Base-by-base conservation (phyloP, 1,284 basidiomycete genomes). In the Pyrrhoderma lamaoense region DNA sequence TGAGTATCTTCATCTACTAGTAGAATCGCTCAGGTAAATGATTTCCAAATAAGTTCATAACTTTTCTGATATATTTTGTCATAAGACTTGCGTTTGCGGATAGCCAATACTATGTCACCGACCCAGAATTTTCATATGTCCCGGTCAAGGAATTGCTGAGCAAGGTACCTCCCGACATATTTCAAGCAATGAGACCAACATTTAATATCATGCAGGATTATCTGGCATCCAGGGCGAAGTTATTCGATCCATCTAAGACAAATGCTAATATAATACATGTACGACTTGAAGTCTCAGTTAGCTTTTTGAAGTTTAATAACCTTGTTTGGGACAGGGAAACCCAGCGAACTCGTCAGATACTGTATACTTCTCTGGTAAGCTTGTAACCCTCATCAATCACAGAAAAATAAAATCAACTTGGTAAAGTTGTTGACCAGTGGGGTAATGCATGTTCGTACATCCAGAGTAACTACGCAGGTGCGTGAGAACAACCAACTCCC, bases 401-500 rank as follows among this genome's bases (percentile, higher is more conserved):
- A 40, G 40, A 35, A 35, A 55, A 45, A 43, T 27, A 27, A 19
- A 19, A 13, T 21, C n/a, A 46, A 47, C 18, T 19, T 16, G 47
- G 18, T 22, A 13, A 39, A 86, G 87, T 91, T 1, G 77, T 85
- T 3, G 92, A 94, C 63, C 80, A 86, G 61, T 87, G 89, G 77
- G 93, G 93, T 3, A 96, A 97, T 65, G 89, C 91, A 1, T 95
- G 92, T 67, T 93, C 89, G 57, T 96, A 86, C 65, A 98, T 98
- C 56, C 89, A 93, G 65, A 93, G 89, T 59, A 95, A 94, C 65
- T 95, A 91, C 65, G 80, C 82, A 55, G 86, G 85, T 84, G 42
- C 52, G 76, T 58, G 36, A 42, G 42, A 53, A 48, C 45, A 31
- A 35, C 35, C 3, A 51, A 35, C 21, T 44, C 39, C 50, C 25